A percentile compares a stretch with the other conserved stretches of the same genome.
Evolutionary conservation across 2,329 filamentous ascomycete species (phyloP).

Genomic region (Cytospora piceicola): DNA sequence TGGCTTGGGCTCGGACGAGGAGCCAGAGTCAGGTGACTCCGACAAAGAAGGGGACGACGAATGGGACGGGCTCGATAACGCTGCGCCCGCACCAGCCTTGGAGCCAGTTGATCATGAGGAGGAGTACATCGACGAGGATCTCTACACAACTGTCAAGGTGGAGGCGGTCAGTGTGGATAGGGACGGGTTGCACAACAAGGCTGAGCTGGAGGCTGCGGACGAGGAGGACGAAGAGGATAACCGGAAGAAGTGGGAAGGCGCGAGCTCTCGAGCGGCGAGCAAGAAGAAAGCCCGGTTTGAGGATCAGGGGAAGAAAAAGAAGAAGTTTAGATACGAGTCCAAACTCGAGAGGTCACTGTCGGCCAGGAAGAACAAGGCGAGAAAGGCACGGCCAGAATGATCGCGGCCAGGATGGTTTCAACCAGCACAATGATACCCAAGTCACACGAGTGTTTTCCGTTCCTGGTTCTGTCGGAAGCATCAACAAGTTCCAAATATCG

Average conservation of each 20-base stretch:
- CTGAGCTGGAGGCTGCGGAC: conserved; percentile 43
- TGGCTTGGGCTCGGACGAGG: conserved; percentile 45
- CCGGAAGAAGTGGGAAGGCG: conserved; percentile 32
- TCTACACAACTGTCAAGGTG: conserved; percentile 92
- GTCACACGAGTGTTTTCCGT: not conserved
- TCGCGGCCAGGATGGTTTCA: conserved; percentile 31
- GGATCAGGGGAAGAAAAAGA: conserved; percentile 78
- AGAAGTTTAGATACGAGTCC: conserved; percentile 90
- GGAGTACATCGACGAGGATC: conserved; percentile 95
- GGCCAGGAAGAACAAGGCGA: conserved; percentile 71
- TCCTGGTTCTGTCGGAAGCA: conserved; percentile 16
- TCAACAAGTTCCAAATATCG: conserved; percentile 26
- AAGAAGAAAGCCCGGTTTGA: conserved; percentile 57
- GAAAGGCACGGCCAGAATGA: conserved; percentile 49
- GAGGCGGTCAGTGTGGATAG: conserved; percentile 82
- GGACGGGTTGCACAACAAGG: conserved; percentile 68
- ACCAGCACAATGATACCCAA: conserved; percentile 27
- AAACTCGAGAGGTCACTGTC: conserved; percentile 82
- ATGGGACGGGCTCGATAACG: conserved; percentile 69
- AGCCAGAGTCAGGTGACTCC: conserved; percentile 43
- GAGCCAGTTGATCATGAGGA: conserved; percentile 77
- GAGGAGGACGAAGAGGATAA: conserved; percentile 42
- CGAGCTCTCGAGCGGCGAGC: conserved; percentile 43
- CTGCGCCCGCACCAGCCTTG: conserved; percentile 42
- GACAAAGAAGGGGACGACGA: conserved; percentile 57